Conservation (phyloP, 225 moss, liverwort and hornwort species). For the Antitrichia curtipendula region DNA sequence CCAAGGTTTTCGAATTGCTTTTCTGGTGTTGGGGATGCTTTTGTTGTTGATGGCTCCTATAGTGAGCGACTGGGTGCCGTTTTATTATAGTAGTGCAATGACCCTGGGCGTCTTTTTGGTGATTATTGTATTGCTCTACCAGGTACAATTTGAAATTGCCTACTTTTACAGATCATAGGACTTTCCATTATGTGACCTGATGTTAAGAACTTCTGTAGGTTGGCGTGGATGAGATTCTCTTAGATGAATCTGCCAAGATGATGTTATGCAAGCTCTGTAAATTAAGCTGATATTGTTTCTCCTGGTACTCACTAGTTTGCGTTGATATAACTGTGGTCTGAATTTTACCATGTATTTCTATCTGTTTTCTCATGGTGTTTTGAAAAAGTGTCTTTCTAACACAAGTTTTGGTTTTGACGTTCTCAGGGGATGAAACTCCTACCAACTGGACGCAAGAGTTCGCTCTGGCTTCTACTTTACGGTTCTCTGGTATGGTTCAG, state of each 20-base stretch:
- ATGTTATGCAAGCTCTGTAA: neutral
- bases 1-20: constrained; percentile 58
- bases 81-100: constrained; percentile 96
- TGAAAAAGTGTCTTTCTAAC: neutral
- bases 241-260: neutral
- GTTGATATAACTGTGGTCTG: neutral
- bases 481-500: constrained; percentile 61
- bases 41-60: constrained; percentile 63
- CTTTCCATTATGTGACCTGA: neutral
- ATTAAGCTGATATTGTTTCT: neutral
- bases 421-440: constrained; percentile 79
- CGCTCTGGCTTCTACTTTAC: constrained; percentile 69
- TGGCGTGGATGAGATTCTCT: neutral
- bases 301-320: neutral
- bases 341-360: neutral
- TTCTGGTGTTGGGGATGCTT: constrained; percentile 54
- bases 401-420: neutral
- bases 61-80: constrained; percentile 94
- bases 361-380: neutral
- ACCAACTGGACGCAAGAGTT: constrained; percentile 93
- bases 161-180: neutral
- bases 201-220: neutral
- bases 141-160: constrained; percentile 30
- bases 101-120: constrained; percentile 80
- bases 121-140: constrained; percentile 75